These are phyloP conservation scores for Parafenestella ontariensis DNA, from an alignment of 2,329 filamentous ascomycete species.

Conservation along the genomic window DNA sequence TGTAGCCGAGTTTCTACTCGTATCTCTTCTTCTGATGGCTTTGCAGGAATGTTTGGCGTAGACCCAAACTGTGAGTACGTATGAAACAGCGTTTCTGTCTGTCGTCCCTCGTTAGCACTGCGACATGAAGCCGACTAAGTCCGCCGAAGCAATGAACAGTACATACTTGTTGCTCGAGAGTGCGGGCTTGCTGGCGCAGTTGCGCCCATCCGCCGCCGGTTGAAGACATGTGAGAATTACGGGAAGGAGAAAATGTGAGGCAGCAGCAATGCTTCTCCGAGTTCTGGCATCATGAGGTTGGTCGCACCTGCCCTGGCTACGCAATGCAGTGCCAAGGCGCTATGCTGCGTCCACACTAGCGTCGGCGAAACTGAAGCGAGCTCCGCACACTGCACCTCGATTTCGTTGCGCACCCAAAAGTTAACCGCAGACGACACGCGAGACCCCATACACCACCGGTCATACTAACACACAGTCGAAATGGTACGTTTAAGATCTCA, in stretches of 20 bases:
- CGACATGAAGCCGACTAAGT: slow-evolving; percentile 16
- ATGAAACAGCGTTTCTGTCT: slow-evolving; percentile 87
- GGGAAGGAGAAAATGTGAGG: slow-evolving; percentile 1
- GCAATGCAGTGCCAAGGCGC: slow-evolving; percentile 32
- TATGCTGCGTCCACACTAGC: slow-evolving; percentile 7
- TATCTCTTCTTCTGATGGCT: slow-evolving; percentile 84
- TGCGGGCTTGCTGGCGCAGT: slow-evolving; percentile 88
- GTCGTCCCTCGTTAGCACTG: slow-evolving; percentile 33
- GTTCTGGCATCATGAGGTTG: slow-evolving; percentile 29
- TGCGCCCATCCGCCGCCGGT: slow-evolving; percentile 77
- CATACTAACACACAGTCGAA: slow-evolving; percentile 48
- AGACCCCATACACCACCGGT: slow-evolving; percentile 47
- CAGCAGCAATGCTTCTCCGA: slow-evolving; percentile 15
- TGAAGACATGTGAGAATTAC: slow-evolving; percentile 42
- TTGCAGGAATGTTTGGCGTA: slow-evolving; percentile 77
- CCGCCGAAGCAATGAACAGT: slow-evolving; percentile 11
- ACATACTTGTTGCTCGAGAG: slow-evolving; percentile 85
- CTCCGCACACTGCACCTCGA: slow-evolving; percentile 31
- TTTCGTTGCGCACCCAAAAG: slow-evolving; percentile 26
- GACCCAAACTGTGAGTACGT: slow-evolving; percentile 91
- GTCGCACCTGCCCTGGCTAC: slow-evolving; percentile 25
- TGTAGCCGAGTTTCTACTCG: slow-evolving; percentile 81
- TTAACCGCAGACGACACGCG: slow-evolving; percentile 45
- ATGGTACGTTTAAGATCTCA: slow-evolving; percentile 45
- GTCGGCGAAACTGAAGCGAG: slow-evolving; percentile 24